phyloP scores from a whole-genome alignment of 805 yeast species.

The Yarrowia sp. region DNA sequence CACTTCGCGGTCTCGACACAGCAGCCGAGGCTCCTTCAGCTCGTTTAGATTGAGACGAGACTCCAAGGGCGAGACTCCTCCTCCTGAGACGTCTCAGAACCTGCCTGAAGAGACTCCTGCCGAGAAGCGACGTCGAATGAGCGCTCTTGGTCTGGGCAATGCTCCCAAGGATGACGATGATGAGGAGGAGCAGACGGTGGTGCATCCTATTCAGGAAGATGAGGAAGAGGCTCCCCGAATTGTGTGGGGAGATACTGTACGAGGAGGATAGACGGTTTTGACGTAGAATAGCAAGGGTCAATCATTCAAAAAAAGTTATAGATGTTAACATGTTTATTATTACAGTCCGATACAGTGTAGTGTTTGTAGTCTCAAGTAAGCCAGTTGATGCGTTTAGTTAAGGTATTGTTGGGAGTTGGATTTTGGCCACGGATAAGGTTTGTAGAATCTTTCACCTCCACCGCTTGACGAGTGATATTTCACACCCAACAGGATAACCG shows the following conservation, averaged over 20 bases:
- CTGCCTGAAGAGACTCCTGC: slow-evolving; percentile 19
- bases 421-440: too few species aligned
- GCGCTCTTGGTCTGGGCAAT: slow-evolving; percentile 17
- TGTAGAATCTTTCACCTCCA: too few species aligned
- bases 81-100: not conserved
- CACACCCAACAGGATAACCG: too few species aligned
- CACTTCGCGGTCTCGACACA: not conserved
- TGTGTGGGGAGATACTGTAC: not conserved
- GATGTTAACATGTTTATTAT: slow-evolving; percentile 3
- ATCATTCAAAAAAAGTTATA: not conserved
- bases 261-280: not conserved
- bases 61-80: slow-evolving; percentile 4
- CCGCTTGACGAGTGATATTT: too few species aligned
- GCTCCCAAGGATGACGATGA: slow-evolving; percentile 2
- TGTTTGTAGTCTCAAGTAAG: too few species aligned
- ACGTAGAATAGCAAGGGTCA: too few species aligned
- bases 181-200: slow-evolving; percentile 5
- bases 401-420: too few species aligned
- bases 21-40: slow-evolving; percentile 8
- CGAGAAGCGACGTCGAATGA: slow-evolving; percentile 21
- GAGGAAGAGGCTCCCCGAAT: slow-evolving; percentile 26
- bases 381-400: too few species aligned
- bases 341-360: too few species aligned
- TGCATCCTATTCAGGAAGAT: slow-evolving; percentile 28
- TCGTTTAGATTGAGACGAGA: not conserved